A percentile compares a stretch with the other conserved stretches of the same genome.
Conservation (phyloP, 2,329 filamentous ascomycete genomes). For the Lomentospora prolificans region DNA sequence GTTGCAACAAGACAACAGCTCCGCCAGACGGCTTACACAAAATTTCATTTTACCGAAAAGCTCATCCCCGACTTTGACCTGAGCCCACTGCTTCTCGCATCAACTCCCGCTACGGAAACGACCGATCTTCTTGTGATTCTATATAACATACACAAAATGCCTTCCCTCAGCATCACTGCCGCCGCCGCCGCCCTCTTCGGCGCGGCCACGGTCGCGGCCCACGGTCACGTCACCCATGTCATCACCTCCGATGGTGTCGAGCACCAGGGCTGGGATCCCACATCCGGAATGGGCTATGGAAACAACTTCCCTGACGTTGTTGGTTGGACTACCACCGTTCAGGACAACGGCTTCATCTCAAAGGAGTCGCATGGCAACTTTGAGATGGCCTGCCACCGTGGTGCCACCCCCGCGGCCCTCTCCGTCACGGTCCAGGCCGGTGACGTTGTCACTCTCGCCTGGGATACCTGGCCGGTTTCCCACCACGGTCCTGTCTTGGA, state of each 20-base stretch:
- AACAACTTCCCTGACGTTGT: slow-evolving; percentile 16
- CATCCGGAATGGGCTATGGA: slow-evolving; percentile 14
- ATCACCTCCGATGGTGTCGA: slow-evolving; percentile 16
- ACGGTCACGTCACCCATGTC: slow-evolving; percentile 35
- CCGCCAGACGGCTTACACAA: slow-evolving; percentile 7
- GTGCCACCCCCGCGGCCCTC: slow-evolving; percentile 28
- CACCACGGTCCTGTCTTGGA: slow-evolving; percentile 54
- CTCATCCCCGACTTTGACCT: background rate
- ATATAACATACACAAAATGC: slow-evolving; percentile 13
- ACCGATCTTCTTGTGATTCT: background rate
- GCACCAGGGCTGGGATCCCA: slow-evolving; percentile 18
- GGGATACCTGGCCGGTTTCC: slow-evolving; percentile 53
- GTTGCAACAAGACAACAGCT: background rate
- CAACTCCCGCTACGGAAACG: background rate
- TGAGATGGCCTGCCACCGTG: slow-evolving; percentile 39
- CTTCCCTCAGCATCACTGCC: slow-evolving; percentile 13
- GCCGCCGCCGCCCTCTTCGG: slow-evolving; percentile 1
- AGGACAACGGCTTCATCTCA: slow-evolving; percentile 33
- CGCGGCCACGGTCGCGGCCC: slow-evolving; percentile 4
- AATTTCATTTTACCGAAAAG: background rate
- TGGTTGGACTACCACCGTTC: slow-evolving; percentile 24
- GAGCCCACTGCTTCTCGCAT: background rate
- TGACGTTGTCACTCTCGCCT: slow-evolving; percentile 46
- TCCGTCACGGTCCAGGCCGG: slow-evolving; percentile 47
- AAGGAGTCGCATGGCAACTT: slow-evolving; percentile 26